Conservation (phyloP, 2,329 filamentous ascomycete species). For the Hypoxylon sp. region DNA sequence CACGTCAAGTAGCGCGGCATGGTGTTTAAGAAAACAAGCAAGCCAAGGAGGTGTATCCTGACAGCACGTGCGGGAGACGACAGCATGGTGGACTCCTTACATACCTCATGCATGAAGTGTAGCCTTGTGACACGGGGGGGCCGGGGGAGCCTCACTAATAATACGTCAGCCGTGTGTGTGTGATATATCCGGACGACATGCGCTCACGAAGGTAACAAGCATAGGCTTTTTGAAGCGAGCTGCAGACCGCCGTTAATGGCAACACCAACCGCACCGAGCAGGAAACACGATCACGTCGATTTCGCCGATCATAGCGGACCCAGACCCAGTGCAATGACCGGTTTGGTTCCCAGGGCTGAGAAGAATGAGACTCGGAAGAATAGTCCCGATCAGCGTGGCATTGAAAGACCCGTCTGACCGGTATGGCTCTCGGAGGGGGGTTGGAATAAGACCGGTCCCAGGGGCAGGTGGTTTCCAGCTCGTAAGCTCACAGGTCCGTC, state of each 20-base stretch:
- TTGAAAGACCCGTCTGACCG: slow-evolving; percentile 41
- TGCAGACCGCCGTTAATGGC: slow-evolving; percentile 38
- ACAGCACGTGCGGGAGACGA: slow-evolving; percentile 42
- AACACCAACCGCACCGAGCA: slow-evolving; percentile 33
- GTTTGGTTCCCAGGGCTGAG: slow-evolving; percentile 43
- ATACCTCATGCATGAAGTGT: slow-evolving; percentile 37
- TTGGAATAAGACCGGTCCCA: slow-evolving; percentile 17
- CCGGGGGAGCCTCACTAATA: slow-evolving; percentile 46
- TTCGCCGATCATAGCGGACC: slow-evolving; percentile 36
- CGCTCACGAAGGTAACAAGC: slow-evolving; percentile 21
- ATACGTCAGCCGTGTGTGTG: slow-evolving; percentile 41
- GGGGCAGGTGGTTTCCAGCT: slow-evolving; percentile 29
- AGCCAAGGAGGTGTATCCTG: slow-evolving; percentile 33
- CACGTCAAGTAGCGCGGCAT: slow-evolving; percentile 43
- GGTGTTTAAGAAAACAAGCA: slow-evolving; percentile 35
- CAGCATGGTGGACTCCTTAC: slow-evolving; percentile 41
- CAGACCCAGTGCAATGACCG: slow-evolving; percentile 33
- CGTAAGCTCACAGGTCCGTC: slow-evolving; percentile 33
- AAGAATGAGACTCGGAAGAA: slow-evolving; percentile 41
- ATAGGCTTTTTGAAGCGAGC: slow-evolving; percentile 27
- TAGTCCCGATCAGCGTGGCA: slow-evolving; percentile 41
- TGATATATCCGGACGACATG: slow-evolving; percentile 29
- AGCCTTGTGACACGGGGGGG: slow-evolving; percentile 47
- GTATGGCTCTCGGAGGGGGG: slow-evolving; percentile 30
- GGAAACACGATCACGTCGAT: slow-evolving; percentile 12